Base-by-base conservation (phyloP, 2,329 filamentous ascomycete genomes). In the Epichloe uncinata region DNA sequence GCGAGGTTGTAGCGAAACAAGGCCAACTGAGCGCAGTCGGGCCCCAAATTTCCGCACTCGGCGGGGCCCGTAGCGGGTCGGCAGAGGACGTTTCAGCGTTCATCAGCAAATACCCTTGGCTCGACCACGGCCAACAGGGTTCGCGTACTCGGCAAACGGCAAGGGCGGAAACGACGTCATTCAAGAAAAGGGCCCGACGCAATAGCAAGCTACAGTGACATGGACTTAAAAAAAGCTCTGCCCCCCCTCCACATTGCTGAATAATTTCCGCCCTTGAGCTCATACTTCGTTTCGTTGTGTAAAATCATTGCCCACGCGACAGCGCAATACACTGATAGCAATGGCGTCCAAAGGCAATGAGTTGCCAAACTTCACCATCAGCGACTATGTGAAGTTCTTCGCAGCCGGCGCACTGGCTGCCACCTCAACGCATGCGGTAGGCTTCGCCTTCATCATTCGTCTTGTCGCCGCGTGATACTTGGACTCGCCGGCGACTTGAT, bases 381-480 rank as follows among this genome's bases (percentile, higher is more conserved):
- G 59, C 53, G 73, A 76, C 54, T 76, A 76, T 63, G 61, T 63
- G 62, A 76, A 76, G 52, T 76, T 76, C 69, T 76, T 77, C 56
- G 64, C 69, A 42, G 73, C 73, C 4, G 73, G 73, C 51, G 73
- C 73, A 30, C 68, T 77, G 30, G 73, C 73, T 33, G 73, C 73
- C 11, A 76, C 73, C 1, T 62, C 68, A 15, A 77, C 73, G 2
- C 73, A 77, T 55, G 73, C 69, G 34, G 73, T 74, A 66, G 56
- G 71, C 58, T 12, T 16, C 3, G 16, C 11, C 4, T 26, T 3
- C 22, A 20, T 35, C 36, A 12, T n/a, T 26, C 16, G 7, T 22
- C 36, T 26, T 37, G 18, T 36, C 42, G 43, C 13, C n/a, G 16
- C 15, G n/a, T 38, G 18, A 30, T 30, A 22, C 12, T 36, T 15